Conservation (phyloP, 106 monocot species). For the Dioscorea dumetorum region DNA sequence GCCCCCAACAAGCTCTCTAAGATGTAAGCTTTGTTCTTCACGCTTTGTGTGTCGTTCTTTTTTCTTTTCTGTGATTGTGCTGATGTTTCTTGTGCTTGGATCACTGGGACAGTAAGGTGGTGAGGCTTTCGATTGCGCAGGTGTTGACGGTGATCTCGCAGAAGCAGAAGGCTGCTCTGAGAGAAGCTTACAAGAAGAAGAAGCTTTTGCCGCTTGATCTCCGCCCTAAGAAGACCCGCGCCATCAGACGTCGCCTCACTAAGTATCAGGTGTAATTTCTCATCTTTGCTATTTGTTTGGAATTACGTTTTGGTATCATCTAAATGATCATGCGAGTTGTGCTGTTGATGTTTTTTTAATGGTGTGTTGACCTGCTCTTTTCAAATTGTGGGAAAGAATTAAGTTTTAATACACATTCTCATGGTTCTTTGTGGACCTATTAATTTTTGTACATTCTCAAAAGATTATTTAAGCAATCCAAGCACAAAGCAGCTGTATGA, state of each 20-base stretch:
- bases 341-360: no score
- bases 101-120: slow-evolving; percentile 46
- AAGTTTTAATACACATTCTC: no score
- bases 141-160: slow-evolving; percentile 89
- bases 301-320: no score
- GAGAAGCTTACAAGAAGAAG: slow-evolving; percentile 82
- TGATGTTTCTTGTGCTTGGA: background rate
- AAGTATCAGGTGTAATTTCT: slow-evolving; percentile 46
- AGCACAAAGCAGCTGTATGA: no score
- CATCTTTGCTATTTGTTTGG: no score
- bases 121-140: slow-evolving; percentile 65
- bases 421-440: no score
- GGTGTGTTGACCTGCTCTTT: no score
- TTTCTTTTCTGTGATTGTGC: background rate
- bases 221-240: slow-evolving; percentile 83
- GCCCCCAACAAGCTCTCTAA: slow-evolving; percentile 80
- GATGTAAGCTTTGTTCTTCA: slow-evolving; percentile 23
- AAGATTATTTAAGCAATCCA: no score
- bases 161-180: slow-evolving; percentile 81
- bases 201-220: slow-evolving; percentile 72
- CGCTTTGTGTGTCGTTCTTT: background rate
- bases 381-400: no score
- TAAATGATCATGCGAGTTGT: no score
- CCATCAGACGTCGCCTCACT: slow-evolving; percentile 69
- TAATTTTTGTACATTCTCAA: no score